Evolutionary conservation across 257 asterid genomes (phyloP).

Genomic region (Solanum dulcamara): DNA sequence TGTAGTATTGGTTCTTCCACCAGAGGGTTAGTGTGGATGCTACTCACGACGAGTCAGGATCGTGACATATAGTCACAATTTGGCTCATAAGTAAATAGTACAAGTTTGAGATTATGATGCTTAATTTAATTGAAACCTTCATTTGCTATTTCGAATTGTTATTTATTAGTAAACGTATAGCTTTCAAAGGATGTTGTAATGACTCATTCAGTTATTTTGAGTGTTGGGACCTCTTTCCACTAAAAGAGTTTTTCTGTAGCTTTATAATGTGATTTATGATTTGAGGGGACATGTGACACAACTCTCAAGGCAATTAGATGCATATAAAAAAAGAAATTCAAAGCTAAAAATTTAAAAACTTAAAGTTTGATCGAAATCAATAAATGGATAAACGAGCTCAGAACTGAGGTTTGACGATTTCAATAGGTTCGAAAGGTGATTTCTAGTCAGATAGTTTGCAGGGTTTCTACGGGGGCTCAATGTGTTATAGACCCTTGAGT

Average conservation of each 20-base stretch:
- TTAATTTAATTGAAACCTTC: not conserved
- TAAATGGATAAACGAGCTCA: not conserved
- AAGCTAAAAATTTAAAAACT: no score
- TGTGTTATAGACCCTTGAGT: not conserved
- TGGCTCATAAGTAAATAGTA: not conserved
- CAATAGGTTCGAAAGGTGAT: not conserved
- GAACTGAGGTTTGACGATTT: not conserved
- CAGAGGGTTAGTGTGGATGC: no score
- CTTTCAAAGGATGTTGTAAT: not conserved
- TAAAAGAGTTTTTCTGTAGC: not conserved
- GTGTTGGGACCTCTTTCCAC: not conserved
- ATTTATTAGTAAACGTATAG: not conserved
- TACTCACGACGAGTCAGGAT: no score
- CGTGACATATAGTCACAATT: not conserved
- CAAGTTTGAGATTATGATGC: not conserved
- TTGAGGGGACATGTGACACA: not conserved
- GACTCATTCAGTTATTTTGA: not conserved
- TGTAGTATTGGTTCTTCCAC: no score
- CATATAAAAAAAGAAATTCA: no score
- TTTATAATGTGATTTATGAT: not conserved
- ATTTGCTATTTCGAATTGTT: not conserved
- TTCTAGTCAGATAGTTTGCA: not conserved
- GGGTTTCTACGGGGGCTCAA: not conserved
- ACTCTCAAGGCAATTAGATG: no score
- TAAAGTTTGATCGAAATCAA: not conserved